A percentile compares a stretch with the other conserved stretches of the same genome.
Conservation (phyloP, 495 filamentous ascomycete genomes). For the Pyrenula massariospora region DNA sequence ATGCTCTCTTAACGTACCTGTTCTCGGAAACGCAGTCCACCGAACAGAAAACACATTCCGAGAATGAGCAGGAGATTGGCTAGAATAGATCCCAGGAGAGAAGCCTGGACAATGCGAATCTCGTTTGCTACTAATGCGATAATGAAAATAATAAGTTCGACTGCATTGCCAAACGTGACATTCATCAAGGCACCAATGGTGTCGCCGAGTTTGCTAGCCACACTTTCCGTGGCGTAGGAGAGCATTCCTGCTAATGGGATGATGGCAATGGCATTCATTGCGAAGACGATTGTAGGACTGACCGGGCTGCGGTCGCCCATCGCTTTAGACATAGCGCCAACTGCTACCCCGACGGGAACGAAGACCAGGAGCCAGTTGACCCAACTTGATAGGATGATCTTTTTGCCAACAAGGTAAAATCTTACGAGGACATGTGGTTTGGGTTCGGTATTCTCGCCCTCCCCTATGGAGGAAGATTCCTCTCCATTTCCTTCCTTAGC, state of each 20-base stretch:
- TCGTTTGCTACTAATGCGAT: conserved; percentile 44
- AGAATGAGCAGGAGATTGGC: conserved; percentile 80
- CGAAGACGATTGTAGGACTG: conserved; percentile 47
- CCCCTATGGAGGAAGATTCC: conserved; percentile 30
- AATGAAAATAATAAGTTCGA: conserved; percentile 76
- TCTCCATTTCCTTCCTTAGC: conserved; percentile 31
- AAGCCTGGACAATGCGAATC: conserved; percentile 83
- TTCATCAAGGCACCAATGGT: conserved; percentile 74
- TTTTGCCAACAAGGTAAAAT: conserved; percentile 37
- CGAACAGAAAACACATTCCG: conserved; percentile 81
- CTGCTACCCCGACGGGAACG: conserved; percentile 66
- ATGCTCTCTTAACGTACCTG: conserved; percentile 40
- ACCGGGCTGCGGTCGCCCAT: conserved; percentile 17
- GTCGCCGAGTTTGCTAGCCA: conserved; percentile 66
- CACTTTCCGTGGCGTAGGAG: conserved; percentile 69
- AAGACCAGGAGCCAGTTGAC: conserved; percentile 71
- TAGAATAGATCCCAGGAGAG: conserved; percentile 76
- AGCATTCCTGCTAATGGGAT: conserved; percentile 73
- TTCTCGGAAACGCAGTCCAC: conserved; percentile 78
- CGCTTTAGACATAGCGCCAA: conserved; percentile 28
- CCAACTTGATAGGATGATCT: conserved; percentile 55
- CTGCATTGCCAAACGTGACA: conserved; percentile 81
- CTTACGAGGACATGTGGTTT: conserved; percentile 32
- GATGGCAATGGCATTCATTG: conserved; percentile 74
- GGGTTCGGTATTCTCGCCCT: conserved; percentile 14